Base-by-base conservation (phyloP, 805 yeast genomes). In the Yarrowia keelungensis region DNA sequence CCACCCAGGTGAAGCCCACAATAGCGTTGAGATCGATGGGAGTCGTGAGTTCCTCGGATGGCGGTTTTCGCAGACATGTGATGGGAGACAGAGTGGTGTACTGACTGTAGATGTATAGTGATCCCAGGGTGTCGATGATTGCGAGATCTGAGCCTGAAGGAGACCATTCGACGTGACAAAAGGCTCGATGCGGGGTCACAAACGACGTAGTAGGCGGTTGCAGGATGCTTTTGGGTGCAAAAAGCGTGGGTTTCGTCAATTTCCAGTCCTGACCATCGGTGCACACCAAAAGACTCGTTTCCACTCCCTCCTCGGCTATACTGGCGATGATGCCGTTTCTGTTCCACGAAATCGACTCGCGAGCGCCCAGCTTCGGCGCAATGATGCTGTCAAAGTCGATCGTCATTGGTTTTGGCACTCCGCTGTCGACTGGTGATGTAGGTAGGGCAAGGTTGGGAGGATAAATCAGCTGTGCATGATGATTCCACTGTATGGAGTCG, bases 251-350 rank as follows among this genome's bases (percentile, higher is more conserved):
- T 9, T 82, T 79, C 1, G 92, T 90, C 70, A 92, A 80, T 72
- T 87, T 87, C 98, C 98, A 94, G 56, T 83, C 78, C 42, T 83
- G 81, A 1, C 97, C 98, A 75, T 91, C 89, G 14, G 85, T 77
- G 70, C 92, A 87, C 73, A 89, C 93, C 69, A 92, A 74, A 77
- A 89, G 87, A 0, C 96, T 88, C 70, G 91, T 78, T 59, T 81
- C 79, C 26, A 91, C 76, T 76, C 73, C 58, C 77, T 77, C 46
- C 71, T 74, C 47, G n/a, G 81, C 78, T 68, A 84, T 82, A 73
- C 89, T 91, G 0, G 97, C 97, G 41, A 93, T 84, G 72, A 91
- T 86, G 14, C 97, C 97, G 72, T 88, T 89, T 72, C 87, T 85
- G 11, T 96, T 90, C 97, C 97, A 92, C 32, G 67, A 47, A 9